These are phyloP conservation scores for Mariannaea elegans DNA, from an alignment of 2,329 filamentous ascomycete genomes.

Conservation along the genomic window DNA sequence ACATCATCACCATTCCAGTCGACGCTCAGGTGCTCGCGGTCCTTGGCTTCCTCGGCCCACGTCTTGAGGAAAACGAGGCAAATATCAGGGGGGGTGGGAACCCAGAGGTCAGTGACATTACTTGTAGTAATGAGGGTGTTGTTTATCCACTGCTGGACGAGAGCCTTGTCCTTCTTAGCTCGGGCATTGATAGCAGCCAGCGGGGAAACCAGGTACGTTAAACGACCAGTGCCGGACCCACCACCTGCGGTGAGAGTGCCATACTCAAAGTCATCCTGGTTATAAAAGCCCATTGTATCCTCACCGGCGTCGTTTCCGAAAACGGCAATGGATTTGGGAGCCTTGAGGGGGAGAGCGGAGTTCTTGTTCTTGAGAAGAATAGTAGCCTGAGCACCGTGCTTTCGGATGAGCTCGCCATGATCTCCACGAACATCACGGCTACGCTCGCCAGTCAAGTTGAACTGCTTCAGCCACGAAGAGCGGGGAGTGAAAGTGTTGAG, in stretches of 20 bases:
- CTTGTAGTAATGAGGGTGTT: slow-evolving; percentile 52
- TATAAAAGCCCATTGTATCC: slow-evolving; percentile 71
- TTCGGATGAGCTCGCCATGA: slow-evolving; percentile 63
- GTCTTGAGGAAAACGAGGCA: slow-evolving; percentile 74
- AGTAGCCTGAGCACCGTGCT: slow-evolving; percentile 65
- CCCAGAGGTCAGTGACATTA: slow-evolving; percentile 56
- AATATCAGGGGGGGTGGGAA: slow-evolving; percentile 64
- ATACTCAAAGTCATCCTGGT: slow-evolving; percentile 69
- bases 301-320: slow-evolving; percentile 60
- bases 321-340: slow-evolving; percentile 65
- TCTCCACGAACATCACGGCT: slow-evolving; percentile 63
- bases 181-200: slow-evolving; percentile 54
- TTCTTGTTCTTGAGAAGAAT: slow-evolving; percentile 78
- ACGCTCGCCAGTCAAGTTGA: slow-evolving; percentile 58
- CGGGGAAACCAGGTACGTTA: slow-evolving; percentile 49
- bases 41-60: slow-evolving; percentile 72
- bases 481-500: slow-evolving; percentile 60
- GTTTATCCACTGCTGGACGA: slow-evolving; percentile 57
- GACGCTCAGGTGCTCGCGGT: slow-evolving; percentile 61
- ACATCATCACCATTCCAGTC: slow-evolving; percentile 70
- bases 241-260: slow-evolving; percentile 67
- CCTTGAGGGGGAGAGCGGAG: slow-evolving; percentile 66
- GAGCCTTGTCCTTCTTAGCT: slow-evolving; percentile 55
- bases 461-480: slow-evolving; percentile 53
- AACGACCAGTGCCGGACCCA: slow-evolving; percentile 55